Percentiles rank a stretch among this genome's conserved stretches.
These are phyloP conservation scores for Aspergillus amoenus DNA, from an alignment of 2,329 filamentous ascomycete species.

Conservation along the genomic window DNA sequence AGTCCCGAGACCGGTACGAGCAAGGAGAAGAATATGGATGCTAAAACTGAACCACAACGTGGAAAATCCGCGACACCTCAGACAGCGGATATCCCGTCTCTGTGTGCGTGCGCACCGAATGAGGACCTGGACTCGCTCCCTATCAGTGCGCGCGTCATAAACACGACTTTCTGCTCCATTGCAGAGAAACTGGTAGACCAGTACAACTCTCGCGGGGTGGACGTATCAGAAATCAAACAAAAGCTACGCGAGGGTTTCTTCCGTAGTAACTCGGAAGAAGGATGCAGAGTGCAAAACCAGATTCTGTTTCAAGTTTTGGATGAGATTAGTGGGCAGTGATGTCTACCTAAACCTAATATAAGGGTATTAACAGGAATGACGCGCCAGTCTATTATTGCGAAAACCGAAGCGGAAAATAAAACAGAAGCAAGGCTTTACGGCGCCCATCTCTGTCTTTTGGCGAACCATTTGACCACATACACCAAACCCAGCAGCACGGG, in stretches of 20 bases:
- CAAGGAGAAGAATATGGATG: not conserved
- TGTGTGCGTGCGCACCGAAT: conserved; percentile 26
- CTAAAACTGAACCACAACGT: not conserved
- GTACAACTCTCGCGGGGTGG: conserved; percentile 36
- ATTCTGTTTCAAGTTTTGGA: conserved; percentile 43
- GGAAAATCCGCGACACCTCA: not conserved
- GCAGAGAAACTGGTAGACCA: conserved; percentile 39
- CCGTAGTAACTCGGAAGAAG: conserved; percentile 27
- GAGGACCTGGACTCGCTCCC: conserved; percentile 19
- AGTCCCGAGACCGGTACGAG: not conserved
- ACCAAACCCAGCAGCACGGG: conserved; percentile 76
- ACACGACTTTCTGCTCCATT: conserved; percentile 39
- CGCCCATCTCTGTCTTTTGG: conserved; percentile 26
- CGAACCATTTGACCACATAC: conserved; percentile 60
- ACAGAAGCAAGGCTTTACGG: not conserved
- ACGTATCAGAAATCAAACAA: conserved; percentile 36
- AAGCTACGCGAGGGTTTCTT: conserved; percentile 37
- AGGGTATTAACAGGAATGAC: not conserved
- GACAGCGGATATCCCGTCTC: conserved; percentile 7
- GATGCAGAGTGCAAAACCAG: conserved; percentile 41
- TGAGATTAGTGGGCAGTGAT: conserved; percentile 35
- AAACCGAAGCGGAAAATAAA: not conserved
- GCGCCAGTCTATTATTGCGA: not conserved
- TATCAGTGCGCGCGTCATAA: conserved; percentile 26
- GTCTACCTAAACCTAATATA: not conserved